These are phyloP conservation scores for Sugiyamaella neomexicana DNA, from an alignment of 1,139 yeast species.

Conservation along the genomic window DNA sequence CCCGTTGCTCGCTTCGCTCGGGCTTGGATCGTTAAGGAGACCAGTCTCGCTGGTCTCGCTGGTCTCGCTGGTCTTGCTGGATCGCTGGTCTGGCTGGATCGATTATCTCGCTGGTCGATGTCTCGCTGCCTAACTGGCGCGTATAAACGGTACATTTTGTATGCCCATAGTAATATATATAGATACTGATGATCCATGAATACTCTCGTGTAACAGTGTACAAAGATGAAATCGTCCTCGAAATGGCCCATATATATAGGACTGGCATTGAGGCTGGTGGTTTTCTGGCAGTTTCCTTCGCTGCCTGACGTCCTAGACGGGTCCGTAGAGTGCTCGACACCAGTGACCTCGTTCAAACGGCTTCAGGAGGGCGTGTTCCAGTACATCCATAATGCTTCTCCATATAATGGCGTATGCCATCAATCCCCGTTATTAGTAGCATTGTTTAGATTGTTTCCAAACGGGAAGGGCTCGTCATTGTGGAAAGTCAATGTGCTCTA, in stretches of 20 bases:
- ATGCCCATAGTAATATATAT: too few relatives aligned
- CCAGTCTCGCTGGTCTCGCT: too few relatives aligned
- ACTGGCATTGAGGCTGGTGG: slow-evolving; percentile 29
- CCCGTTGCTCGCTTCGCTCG: too few relatives aligned
- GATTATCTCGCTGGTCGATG: too few relatives aligned
- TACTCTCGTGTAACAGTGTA: too few relatives aligned
- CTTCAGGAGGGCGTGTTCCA: slow-evolving; percentile 79
- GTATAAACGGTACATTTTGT: too few relatives aligned
- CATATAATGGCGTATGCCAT: slow-evolving; percentile 87
- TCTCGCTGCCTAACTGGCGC: too few relatives aligned
- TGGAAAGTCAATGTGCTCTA: slow-evolving; percentile 40
- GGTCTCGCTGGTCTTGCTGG: too few relatives aligned
- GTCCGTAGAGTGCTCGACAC: slow-evolving; percentile 77
- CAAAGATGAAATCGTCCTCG: slow-evolving; percentile 3
- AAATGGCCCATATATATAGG: slow-evolving; percentile 23
- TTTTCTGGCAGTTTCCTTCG: slow-evolving; percentile 34
- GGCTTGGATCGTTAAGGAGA: too few relatives aligned
- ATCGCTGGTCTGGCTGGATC: too few relatives aligned
- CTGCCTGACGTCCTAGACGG: slow-evolving; percentile 47
- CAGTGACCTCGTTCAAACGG: slow-evolving; percentile 64
- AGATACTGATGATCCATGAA: background rate
- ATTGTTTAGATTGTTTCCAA: slow-evolving; percentile 46
- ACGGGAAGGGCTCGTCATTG: slow-evolving; percentile 19
- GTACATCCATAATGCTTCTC: slow-evolving; percentile 56
- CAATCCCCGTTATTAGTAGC: slow-evolving; percentile 72